Evolutionary conservation across 495 filamentous ascomycete genomes (phyloP), one percentile per base, ranked within the genome.

Genomic region (Penicillium coffeae): DNA sequence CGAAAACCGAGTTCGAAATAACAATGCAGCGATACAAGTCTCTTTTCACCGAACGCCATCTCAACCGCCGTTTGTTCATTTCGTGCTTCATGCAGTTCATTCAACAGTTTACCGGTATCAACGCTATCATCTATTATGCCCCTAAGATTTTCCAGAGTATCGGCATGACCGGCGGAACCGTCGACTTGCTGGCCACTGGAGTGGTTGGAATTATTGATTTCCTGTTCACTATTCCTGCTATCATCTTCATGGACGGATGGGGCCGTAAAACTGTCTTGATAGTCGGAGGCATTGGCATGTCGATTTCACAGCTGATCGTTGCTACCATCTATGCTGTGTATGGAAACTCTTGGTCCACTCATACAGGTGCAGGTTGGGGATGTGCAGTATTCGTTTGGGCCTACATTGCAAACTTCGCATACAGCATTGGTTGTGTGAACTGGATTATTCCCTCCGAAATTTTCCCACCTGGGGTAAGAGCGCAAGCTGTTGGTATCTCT

Each of bases 351-450:
- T 91, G 85, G 84, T 52, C 52, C 1, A 56, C 56, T 1, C 80
- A 91, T 47, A 50, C 56, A 13, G 77, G 75, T 3, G 83, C 81
- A 2, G 86, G 84, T 1, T 90, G 86, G 86, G 86, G 73, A 3
- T 84, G 83, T n/a, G 78, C 86, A 8, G 77, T 64, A 54, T 86
- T 89, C 77, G 81, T 90, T 45, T 89, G 84, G 84, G 70, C 88
- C 25, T 90, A 85, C 56, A 46, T 46, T 8, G 47, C 43, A 32
- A 54, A 54, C n/a, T 58, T 58, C 22, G 55, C 41, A 4, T 45
- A 34, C 33, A 39, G 45, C 10, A 47, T 47, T 32, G 34, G 35
- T 13, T 47, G 45, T 39, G 45, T 48, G 14, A 46, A 46, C 27
- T 53, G 51, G 51, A 53, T 53, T 34, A 46, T 53, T 13, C 44